Evolutionary conservation across 2,329 filamentous ascomycete species (phyloP).

Genomic region (Aspergillus puulaauensis): DNA sequence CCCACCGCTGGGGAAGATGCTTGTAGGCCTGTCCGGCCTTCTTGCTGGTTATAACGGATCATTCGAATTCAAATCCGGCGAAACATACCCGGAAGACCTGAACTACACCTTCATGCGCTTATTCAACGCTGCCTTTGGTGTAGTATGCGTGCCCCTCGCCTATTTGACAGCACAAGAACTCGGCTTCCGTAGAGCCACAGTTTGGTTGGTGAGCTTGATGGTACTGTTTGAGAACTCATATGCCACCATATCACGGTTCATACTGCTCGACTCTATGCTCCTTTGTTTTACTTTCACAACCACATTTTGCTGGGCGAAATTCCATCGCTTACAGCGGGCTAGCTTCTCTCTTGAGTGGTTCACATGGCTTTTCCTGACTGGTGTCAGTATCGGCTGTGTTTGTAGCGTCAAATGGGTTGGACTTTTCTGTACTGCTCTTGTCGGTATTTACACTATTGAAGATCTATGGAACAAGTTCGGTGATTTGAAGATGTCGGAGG

Average conservation of each 20-base stretch:
- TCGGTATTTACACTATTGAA: constrained; percentile 92
- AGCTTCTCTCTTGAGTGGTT: constrained; percentile 93
- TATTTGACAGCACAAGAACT: constrained; percentile 94
- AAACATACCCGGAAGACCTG: constrained; percentile 88
- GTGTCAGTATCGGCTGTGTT: constrained; percentile 93
- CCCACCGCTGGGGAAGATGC: constrained; percentile 96
- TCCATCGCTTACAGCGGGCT: constrained; percentile 81
- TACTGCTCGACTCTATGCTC: constrained; percentile 97
- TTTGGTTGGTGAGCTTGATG: constrained; percentile 96
- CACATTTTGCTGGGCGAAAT: constrained; percentile 94
- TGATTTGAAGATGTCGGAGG: constrained; percentile 84
- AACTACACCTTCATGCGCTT: constrained; percentile 98
- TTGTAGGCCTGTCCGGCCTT: constrained; percentile 93
- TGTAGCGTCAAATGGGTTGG: constrained; percentile 99
- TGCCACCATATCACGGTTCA: constrained; percentile 97
- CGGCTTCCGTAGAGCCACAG: constrained; percentile 78
- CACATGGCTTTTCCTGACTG: constrained; percentile 88
- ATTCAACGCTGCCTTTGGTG: constrained; percentile 95
- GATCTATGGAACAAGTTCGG: constrained; percentile 99
- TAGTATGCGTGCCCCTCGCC: constrained; percentile 85
- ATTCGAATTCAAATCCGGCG: constrained; percentile 99
- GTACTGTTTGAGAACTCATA: constrained; percentile 99
- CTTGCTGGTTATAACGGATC: constrained; percentile 97
- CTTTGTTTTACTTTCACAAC: constrained; percentile 98
- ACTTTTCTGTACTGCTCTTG: constrained; percentile 89